phyloP scores from a whole-genome alignment of 345 rosid species.

The Pistacia vera region DNA sequence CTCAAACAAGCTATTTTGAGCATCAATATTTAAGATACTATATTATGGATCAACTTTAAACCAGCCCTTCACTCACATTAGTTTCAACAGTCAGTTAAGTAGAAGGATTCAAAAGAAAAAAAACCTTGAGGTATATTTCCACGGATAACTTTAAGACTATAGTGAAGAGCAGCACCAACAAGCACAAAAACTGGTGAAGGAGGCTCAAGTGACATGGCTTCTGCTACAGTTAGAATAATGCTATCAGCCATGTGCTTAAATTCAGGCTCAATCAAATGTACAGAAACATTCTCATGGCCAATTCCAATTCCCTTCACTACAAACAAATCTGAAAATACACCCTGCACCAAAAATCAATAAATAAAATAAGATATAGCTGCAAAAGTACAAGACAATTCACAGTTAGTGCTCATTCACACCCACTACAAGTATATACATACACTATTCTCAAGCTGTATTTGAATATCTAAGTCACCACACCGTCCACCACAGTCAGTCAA shows the following conservation, averaged over 20 bases:
- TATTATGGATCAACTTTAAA: constrained; percentile 4
- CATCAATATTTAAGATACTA: too few species aligned
- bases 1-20: too few species aligned
- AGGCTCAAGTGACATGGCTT: constrained; percentile 93
- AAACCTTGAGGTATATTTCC: constrained; percentile 84
- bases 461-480: constrained; percentile 84
- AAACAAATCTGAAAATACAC: constrained; percentile 82
- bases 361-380: constrained; percentile 16
- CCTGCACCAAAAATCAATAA: constrained; percentile 54
- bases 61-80: neutral
- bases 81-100: neutral
- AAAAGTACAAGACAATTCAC: neutral
- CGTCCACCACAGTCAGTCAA: constrained; percentile 89
- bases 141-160: constrained; percentile 74
- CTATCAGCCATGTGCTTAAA: constrained; percentile 62
- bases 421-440: constrained; percentile 41
- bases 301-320: constrained; percentile 80
- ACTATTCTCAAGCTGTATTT: constrained; percentile 78
- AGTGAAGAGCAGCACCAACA: constrained; percentile 74
- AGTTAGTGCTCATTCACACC: constrained; percentile 6
- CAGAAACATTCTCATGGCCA: constrained; percentile 88
- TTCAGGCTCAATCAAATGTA: constrained; percentile 75
- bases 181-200: constrained; percentile 87
- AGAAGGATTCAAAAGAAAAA: constrained; percentile 18
- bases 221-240: constrained; percentile 89